Conservation (phyloP, 106 monocot genomes). For the Agapanthus africanus region DNA sequence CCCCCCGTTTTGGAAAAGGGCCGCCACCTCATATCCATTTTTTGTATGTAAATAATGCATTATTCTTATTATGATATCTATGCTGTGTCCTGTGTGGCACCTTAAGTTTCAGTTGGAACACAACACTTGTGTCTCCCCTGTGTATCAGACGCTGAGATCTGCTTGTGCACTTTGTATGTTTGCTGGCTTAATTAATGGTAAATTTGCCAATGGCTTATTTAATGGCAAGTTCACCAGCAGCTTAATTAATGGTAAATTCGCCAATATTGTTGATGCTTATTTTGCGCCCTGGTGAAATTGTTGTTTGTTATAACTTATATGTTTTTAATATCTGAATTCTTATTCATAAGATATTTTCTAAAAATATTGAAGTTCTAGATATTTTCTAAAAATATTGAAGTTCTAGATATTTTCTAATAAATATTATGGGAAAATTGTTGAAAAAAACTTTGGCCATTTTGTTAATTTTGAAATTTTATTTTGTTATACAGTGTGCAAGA, state of each 20-base stretch:
- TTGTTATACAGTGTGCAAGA: constrained; percentile 90
- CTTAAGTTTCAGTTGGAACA: no score
- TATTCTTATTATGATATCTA: no score
- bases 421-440: background rate
- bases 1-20: no score
- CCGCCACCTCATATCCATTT: no score
- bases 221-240: no score
- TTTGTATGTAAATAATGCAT: no score
- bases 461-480: constrained; percentile 5
- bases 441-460: background rate
- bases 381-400: background rate
- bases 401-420: background rate
- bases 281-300: background rate
- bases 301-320: background rate
- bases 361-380: background rate
- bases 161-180: background rate
- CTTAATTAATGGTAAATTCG: no score
- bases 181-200: background rate
- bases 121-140: no score
- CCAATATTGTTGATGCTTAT: background rate
- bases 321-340: background rate
- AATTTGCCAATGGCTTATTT: no score
- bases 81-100: no score
- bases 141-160: no score
- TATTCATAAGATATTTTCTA: background rate